These are phyloP conservation scores for Ascosphaera apis DNA, from an alignment of 2,329 filamentous ascomycete genomes.

Conservation along the genomic window DNA sequence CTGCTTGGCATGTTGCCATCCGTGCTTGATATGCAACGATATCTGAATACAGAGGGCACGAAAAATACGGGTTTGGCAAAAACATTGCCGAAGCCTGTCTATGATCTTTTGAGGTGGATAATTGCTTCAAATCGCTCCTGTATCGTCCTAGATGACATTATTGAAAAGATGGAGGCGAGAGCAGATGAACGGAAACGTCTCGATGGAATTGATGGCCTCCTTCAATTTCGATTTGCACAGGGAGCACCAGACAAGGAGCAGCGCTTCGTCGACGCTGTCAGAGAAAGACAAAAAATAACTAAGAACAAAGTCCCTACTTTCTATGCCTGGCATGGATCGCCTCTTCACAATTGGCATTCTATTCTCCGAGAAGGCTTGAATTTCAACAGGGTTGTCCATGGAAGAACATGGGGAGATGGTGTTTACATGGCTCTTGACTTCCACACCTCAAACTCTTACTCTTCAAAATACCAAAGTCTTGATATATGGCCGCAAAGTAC, in stretches of 20 bases:
- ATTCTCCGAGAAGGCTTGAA: conserved; percentile 68
- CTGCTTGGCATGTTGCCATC: conserved; percentile 19
- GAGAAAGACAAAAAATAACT: conserved; percentile 14
- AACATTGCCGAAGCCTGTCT: conserved; percentile 38
- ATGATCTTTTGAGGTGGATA: conserved; percentile 61
- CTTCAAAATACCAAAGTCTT: conserved; percentile 3
- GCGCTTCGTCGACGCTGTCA: conserved; percentile 43
- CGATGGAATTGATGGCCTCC: conserved; percentile 39
- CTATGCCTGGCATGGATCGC: conserved; percentile 72
- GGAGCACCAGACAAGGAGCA: conserved; percentile 73
- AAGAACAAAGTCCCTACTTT: conserved; percentile 38
- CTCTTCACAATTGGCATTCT: conserved; percentile 61
- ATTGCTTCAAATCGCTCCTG: conserved; percentile 74
- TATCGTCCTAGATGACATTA: conserved; percentile 47
- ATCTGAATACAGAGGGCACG: conserved; percentile 17
- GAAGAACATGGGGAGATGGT: conserved; percentile 52
- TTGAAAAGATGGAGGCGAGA: conserved; percentile 4
- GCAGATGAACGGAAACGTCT: conserved; percentile 27
- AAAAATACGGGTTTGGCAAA: conserved; percentile 28
- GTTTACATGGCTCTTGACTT: conserved; percentile 53
- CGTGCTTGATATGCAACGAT: conserved; percentile 20
- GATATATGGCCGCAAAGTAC: conserved; percentile 42
- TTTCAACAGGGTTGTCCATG: conserved; percentile 38
- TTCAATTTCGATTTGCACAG: conserved; percentile 74
- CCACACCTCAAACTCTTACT: conserved; percentile 32